Conservation (phyloP, 768 basidiomycete genomes). For the Mycena maculata region DNA sequence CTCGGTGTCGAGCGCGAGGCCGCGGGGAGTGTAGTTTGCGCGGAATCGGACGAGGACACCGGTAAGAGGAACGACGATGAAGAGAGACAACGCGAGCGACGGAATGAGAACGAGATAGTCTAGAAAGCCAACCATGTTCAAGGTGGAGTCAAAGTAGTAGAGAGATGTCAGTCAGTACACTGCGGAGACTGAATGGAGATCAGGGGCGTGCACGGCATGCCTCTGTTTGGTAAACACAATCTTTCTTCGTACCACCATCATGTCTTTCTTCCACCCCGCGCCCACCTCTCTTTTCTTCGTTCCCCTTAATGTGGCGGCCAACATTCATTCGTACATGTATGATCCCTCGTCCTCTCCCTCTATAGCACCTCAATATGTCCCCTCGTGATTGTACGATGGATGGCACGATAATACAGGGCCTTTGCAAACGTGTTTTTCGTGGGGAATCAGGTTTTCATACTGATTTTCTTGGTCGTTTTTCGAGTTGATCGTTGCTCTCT, state of each 20-base stretch:
- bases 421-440: too few relatives aligned
- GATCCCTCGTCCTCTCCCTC: neutral
- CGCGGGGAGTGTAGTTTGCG: conserved; percentile 89
- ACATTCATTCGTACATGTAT: neutral
- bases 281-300: too few relatives aligned
- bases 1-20: conserved; percentile 82
- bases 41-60: conserved; percentile 82
- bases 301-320: conserved; percentile 16
- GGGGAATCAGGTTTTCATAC: too few relatives aligned
- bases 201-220: too few relatives aligned
- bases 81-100: conserved; percentile 65
- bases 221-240: too few relatives aligned
- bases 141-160: neutral
- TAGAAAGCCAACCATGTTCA: conserved; percentile 37
- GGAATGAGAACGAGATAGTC: conserved; percentile 55
- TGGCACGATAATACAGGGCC: too few relatives aligned
- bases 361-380: neutral
- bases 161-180: neutral
- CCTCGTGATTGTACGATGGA: too few relatives aligned
- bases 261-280: conserved; percentile 31
- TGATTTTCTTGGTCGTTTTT: too few relatives aligned
- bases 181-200: too few relatives aligned
- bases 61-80: conserved; percentile 68
- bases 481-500: too few relatives aligned
- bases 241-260: conserved; percentile 46